Percentiles rank a stretch among this genome's conserved stretches.
phyloP scores from a whole-genome alignment of 495 filamentous ascomycete genomes.

The Cudoniella acicularis region DNA sequence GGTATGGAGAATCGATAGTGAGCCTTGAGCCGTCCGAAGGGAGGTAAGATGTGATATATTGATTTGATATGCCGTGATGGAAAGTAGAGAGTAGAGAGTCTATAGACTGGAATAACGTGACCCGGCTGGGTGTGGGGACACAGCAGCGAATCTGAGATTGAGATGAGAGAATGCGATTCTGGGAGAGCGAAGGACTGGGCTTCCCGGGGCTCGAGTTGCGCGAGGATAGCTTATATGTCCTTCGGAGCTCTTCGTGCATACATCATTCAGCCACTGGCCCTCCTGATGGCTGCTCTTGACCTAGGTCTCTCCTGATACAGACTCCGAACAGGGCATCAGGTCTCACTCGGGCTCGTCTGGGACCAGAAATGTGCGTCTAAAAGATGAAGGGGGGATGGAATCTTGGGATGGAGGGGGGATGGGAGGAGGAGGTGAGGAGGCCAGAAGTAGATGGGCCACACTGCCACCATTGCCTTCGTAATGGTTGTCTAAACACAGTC shows the following conservation, averaged over 20 bases:
- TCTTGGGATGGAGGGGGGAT: conserved; percentile 1
- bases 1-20: not conserved
- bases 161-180: conserved; percentile 20
- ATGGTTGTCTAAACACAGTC: not conserved
- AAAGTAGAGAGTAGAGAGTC: conserved; percentile 8
- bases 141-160: conserved; percentile 23
- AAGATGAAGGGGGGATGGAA: not conserved
- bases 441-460: not conserved
- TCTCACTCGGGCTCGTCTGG: conserved; percentile 16
- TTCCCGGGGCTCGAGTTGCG: conserved; percentile 20
- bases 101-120: conserved; percentile 27
- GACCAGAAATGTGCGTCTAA: not conserved
- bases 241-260: conserved; percentile 17
- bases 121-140: conserved; percentile 26
- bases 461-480: not conserved
- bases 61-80: not conserved
- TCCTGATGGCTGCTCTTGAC: conserved; percentile 22
- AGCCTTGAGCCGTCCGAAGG: not conserved
- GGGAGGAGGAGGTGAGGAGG: not conserved
- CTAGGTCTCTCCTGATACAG: conserved; percentile 9
- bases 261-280: conserved; percentile 10
- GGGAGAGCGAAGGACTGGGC: too few species aligned
- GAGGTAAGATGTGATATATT: not conserved
- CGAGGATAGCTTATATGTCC: conserved; percentile 27
- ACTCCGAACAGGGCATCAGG: conserved; percentile 10